Percentiles rank a stretch among this genome's conserved stretches.
Conservation (phyloP, 805 yeast genomes). For the Candida verbasci region DNA sequence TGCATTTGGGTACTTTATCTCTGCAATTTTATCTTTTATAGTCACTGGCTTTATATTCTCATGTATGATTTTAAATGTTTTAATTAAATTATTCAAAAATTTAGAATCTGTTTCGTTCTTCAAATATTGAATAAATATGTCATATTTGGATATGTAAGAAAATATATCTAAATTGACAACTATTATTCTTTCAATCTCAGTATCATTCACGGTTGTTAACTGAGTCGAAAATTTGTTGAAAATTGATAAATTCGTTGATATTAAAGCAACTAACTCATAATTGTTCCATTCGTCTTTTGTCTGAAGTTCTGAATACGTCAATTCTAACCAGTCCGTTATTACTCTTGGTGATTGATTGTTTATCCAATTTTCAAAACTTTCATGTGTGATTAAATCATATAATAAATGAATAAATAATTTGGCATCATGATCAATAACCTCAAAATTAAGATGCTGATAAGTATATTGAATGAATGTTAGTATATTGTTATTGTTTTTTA, state of each 20-base stretch:
- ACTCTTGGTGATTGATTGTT: not conserved
- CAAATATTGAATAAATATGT: constrained; percentile 37
- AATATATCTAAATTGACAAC: constrained; percentile 22
- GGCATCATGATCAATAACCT: constrained; percentile 11
- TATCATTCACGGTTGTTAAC: constrained; percentile 13
- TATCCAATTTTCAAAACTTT: constrained; percentile 25
- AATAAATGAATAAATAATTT: constrained; percentile 18
- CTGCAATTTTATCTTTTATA: constrained; percentile 20
- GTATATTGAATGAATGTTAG: constrained; percentile 7
- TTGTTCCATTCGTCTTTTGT: constrained; percentile 40
- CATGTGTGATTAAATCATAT: constrained; percentile 22
- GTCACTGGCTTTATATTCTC: constrained; percentile 31
- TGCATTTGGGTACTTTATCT: constrained; percentile 50
- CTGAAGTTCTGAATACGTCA: constrained; percentile 23
- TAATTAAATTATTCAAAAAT: constrained; percentile 29
- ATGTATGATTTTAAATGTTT: constrained; percentile 38
- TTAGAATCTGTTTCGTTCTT: constrained; percentile 10
- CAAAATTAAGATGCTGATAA: constrained; percentile 12
- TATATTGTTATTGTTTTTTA: constrained; percentile 9
- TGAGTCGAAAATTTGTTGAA: constrained; percentile 17
- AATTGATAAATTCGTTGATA: constrained; percentile 37
- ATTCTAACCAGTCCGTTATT: constrained; percentile 17
- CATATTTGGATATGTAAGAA: constrained; percentile 37
- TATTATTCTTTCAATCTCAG: constrained; percentile 9
- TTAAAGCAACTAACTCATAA: constrained; percentile 29